A percentile compares a stretch with the other conserved stretches of the same genome.
Conservation (phyloP, 192 early-diverging fungal genomes). For the Entophlyctis luteolus region DNA sequence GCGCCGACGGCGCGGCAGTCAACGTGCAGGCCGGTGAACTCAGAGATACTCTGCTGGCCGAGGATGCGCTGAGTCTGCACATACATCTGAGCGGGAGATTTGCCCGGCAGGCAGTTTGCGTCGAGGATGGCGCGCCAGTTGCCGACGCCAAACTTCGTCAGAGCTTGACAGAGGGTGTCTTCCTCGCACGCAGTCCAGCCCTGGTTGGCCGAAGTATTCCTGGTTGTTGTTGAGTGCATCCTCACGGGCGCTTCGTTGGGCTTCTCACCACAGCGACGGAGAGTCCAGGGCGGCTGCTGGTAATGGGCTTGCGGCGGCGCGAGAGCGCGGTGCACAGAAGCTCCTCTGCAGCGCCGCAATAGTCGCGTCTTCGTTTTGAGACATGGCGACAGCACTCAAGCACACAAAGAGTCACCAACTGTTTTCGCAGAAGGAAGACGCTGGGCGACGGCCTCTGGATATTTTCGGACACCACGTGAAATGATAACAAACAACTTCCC, state of each 20-base stretch:
- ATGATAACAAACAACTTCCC: too few species aligned
- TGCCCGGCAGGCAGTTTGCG: slow-evolving; percentile 80
- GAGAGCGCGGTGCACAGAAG: too few species aligned
- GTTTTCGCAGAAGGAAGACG: too few species aligned
- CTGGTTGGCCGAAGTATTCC: slow-evolving; percentile 27
- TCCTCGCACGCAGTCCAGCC: slow-evolving; percentile 87
- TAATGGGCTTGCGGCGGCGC: neutral
- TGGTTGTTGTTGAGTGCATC: neutral
- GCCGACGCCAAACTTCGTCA: slow-evolving; percentile 87
- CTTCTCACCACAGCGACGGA: slow-evolving; percentile 1
- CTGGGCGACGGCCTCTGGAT: too few species aligned
- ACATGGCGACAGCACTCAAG: too few species aligned
- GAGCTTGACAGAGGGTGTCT: slow-evolving; percentile 73
- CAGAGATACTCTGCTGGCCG: slow-evolving; percentile 89
- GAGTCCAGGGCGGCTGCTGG: neutral
- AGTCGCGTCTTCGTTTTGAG: too few species aligned
- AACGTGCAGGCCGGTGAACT: slow-evolving; percentile 90
- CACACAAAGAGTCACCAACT: too few species aligned
- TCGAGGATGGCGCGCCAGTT: slow-evolving; percentile 97
- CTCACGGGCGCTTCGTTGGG: neutral
- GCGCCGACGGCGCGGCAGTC: slow-evolving; percentile 82
- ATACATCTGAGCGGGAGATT: slow-evolving; percentile 98
- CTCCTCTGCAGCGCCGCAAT: too few species aligned
- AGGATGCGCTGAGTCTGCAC: slow-evolving; percentile 90
- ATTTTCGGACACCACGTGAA: too few species aligned